Evolutionary conservation across 73 alveolate genomes (phyloP).

Genomic region (Symbiodinium pilosum): DNA sequence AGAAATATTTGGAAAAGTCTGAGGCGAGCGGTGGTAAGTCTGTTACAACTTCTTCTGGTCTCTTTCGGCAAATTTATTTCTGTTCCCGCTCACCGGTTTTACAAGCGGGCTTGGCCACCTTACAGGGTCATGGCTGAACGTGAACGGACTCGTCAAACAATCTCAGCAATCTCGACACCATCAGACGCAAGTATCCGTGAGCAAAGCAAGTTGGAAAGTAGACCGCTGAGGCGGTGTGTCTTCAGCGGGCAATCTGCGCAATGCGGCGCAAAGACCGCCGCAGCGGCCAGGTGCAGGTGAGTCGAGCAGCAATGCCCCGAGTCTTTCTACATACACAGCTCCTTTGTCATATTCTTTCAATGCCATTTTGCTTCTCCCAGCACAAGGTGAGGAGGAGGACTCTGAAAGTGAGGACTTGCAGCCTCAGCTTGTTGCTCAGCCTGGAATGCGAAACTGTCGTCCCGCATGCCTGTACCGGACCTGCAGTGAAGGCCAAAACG

Average conservation of each 20-base stretch:
- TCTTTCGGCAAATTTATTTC: no score
- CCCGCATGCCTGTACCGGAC: no score
- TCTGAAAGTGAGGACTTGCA: not conserved
- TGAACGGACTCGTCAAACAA: no score
- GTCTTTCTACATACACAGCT: not conserved
- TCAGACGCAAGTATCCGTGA: not conserved
- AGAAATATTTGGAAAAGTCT: no score
- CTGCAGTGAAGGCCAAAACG: no score
- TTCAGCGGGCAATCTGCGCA: not conserved
- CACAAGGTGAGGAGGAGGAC: not conserved
- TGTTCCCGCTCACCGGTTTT: no score
- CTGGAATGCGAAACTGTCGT: no score
- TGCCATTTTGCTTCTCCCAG: not conserved
- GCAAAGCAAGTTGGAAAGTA: not conserved
- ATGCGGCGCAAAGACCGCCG: slow-evolving; percentile 10
- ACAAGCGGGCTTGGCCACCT: no score
- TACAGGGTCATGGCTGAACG: no score
- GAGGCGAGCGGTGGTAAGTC: no score
- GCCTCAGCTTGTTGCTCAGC: not conserved
- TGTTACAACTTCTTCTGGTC: no score
- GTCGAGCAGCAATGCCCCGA: not conserved
- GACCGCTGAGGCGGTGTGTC: not conserved
- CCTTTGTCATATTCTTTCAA: not conserved
- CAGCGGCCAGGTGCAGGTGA: not conserved
- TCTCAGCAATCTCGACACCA: no score